Conservation (phyloP, 441 rosid genomes). For the Iberis amara region DNA sequence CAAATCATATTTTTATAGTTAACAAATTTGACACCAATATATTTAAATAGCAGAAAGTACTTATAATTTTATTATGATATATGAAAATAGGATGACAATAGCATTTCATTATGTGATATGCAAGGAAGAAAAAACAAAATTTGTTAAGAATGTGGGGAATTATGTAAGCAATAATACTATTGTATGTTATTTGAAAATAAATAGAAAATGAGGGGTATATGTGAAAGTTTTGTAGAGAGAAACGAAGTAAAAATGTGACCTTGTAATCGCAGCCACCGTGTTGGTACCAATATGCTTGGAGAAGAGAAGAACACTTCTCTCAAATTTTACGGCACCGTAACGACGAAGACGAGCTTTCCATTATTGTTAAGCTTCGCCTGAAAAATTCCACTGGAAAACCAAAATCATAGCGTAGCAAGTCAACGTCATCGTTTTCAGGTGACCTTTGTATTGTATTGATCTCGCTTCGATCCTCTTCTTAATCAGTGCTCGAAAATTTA, state of each 20-base stretch:
- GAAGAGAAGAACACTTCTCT: constrained; percentile 25
- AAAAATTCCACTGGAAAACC: not conserved
- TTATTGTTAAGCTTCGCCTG: not conserved
- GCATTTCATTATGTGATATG: no score
- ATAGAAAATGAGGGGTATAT: no score
- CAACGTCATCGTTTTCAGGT: constrained; percentile 21
- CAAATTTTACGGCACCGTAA: not conserved
- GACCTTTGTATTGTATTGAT: constrained; percentile 9
- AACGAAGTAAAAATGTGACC: constrained; percentile 10
- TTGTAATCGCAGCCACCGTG: constrained; percentile 26
- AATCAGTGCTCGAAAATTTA: not conserved
- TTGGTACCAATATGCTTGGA: constrained; percentile 28
- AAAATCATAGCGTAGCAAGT: constrained; percentile 2
- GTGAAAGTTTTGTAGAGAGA: constrained; percentile 1
- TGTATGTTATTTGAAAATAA: no score
- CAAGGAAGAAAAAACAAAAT: no score
- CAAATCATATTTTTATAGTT: not conserved
- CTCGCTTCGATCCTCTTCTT: not conserved
- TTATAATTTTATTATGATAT: no score
- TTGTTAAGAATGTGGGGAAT: no score
- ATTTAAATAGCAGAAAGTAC: no score
- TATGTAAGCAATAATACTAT: no score
- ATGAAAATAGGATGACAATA: no score
- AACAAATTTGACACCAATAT: not conserved
- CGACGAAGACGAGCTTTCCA: constrained; percentile 25